phyloP scores from a whole-genome alignment of 2,329 filamentous ascomycete species.

The Rosellinia necatrix region DNA sequence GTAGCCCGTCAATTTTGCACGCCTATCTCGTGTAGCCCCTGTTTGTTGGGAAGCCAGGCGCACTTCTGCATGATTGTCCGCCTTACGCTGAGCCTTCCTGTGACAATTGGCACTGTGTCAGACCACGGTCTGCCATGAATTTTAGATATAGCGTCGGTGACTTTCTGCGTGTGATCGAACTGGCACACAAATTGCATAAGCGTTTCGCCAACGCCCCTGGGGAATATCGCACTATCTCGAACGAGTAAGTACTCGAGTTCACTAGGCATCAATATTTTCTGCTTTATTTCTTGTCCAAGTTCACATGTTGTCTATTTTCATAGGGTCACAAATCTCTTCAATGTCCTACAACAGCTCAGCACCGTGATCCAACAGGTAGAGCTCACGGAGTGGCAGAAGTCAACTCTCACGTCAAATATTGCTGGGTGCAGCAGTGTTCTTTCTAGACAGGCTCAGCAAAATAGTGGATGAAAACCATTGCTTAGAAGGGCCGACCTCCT shows the following conservation, averaged over 20 bases:
- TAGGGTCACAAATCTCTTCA: neutral
- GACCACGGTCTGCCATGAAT: no score
- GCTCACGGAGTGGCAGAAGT: neutral
- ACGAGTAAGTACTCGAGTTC: neutral
- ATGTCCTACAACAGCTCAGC: neutral
- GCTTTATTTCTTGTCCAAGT: neutral
- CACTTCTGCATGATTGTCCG: no score
- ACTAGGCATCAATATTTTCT: neutral
- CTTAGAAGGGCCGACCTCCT: neutral
- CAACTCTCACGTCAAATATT: neutral
- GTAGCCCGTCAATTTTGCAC: no score
- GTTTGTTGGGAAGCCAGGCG: no score
- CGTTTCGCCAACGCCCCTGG: neutral
- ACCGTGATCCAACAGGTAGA: neutral
- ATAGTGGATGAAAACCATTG: neutral
- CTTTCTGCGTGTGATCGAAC: neutral
- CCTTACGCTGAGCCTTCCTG: no score
- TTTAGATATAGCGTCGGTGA: neutral
- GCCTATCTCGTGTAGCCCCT: no score
- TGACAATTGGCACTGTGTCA: no score
- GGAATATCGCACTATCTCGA: neutral
- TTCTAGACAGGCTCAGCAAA: neutral
- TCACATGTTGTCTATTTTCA: neutral
- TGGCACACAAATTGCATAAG: neutral
- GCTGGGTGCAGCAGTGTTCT: neutral